These are phyloP conservation scores for Ajuga reptans DNA, from an alignment of 305 asterid species.

Conservation along the genomic window DNA sequence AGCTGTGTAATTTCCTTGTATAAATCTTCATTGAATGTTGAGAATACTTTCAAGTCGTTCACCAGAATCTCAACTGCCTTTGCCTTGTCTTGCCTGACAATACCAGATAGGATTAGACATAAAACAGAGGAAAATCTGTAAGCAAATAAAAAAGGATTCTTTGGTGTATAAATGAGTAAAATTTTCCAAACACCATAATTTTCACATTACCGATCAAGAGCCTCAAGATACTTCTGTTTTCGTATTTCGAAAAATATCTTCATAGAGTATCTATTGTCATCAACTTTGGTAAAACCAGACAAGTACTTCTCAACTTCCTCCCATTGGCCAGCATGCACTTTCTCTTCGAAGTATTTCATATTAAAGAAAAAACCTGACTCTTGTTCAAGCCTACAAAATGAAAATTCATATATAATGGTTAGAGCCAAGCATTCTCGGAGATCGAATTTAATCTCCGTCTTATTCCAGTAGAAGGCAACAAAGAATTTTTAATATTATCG, in stretches of 20 bases:
- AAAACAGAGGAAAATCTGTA: background rate
- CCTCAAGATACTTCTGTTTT: constrained; percentile 85
- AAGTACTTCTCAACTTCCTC: constrained; percentile 80
- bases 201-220: constrained; percentile 57
- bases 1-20: constrained; percentile 79
- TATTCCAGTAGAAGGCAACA: background rate
- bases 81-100: constrained; percentile 62
- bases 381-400: constrained; percentile 61
- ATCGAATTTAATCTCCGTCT: background rate
- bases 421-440: constrained; percentile 1
- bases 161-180: background rate
- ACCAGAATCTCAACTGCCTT: constrained; percentile 78
- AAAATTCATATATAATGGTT: constrained; percentile 5
- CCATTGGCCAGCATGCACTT: constrained; percentile 79
- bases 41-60: constrained; percentile 70
- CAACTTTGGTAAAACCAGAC: constrained; percentile 78
- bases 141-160: background rate
- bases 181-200: background rate
- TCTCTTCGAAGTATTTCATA: constrained; percentile 79
- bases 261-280: constrained; percentile 79
- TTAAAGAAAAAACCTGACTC: constrained; percentile 78
- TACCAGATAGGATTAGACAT: background rate
- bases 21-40: constrained; percentile 70
- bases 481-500: background rate
- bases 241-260: constrained; percentile 73